Base-by-base conservation (phyloP, 2,329 filamentous ascomycete species). In the Ramularia endophylla region DNA sequence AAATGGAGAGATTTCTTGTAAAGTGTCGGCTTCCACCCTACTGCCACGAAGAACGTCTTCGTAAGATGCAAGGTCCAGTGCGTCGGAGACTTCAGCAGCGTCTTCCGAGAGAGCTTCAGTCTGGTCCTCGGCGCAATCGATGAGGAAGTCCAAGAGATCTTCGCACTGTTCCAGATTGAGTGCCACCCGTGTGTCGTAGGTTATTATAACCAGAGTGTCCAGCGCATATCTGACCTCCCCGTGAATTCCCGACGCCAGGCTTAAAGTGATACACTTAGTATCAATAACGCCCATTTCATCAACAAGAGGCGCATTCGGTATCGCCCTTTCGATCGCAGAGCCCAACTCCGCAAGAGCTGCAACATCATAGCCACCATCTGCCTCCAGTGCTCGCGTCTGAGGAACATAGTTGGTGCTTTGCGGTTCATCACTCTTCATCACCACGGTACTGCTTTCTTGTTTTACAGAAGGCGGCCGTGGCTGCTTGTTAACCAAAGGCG, bases 81-180 rank as follows among this genome's bases (percentile, higher is more conserved):
- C 85, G 59, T 95, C 87, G 0, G 87, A 92, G 1, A 94, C 81
- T 57, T 95, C 87, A 4, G 80, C 79, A 1, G 87, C 83, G 59
- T 90, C 81, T 50, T 95, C 87, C 1, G 82, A 83, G n/a, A 98
- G 73, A 8, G 85, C 62, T 28, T 95, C 87, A 17, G 90, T 70
- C 60, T 95, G 87, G 9, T 89, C 84, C 62, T 95, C 88, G 1
- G 87, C 92, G 59, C 87, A 95, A 52, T 97, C 92, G 25, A 95
- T 71, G 38, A 98, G 67, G 0, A 85, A 83, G 46, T 97, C 92
- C 13, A 95, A 75, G 42, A 98, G 66, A 59, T 97, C 92, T 43
- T 95, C 89, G 58, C 87, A 94, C 40, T 78, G 78, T 42, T 80
- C 73, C 29, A 95, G 68, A 30, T 81, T 78, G 13, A 89, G 71